phyloP scores from a whole-genome alignment of 768 basidiomycete genomes.

The Galerina sulciceps region DNA sequence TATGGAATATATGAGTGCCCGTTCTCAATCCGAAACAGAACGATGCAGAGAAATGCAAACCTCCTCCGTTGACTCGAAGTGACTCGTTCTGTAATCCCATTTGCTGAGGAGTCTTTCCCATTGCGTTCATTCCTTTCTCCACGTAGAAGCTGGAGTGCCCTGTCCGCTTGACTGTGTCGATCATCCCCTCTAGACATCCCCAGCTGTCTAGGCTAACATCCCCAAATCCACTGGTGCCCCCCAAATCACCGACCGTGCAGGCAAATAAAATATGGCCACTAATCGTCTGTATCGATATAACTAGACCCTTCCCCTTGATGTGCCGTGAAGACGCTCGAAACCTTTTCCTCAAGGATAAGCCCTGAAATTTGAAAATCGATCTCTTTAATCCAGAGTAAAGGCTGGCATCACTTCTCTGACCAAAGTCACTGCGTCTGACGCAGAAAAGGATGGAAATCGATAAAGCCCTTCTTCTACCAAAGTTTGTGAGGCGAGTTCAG shows the following conservation, averaged over 20 bases:
- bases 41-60: constrained; percentile 45
- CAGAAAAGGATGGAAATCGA: constrained; percentile 75
- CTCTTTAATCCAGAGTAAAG: neutral
- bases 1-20: constrained; percentile 28
- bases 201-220: constrained; percentile 86
- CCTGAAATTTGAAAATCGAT: constrained; percentile 31
- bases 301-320: constrained; percentile 77
- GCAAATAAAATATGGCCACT: constrained; percentile 81
- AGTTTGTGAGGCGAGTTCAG: constrained; percentile 73
- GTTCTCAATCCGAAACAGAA: neutral
- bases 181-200: constrained; percentile 78
- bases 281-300: constrained; percentile 79
- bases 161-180: constrained; percentile 76
- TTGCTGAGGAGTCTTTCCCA: constrained; percentile 77
- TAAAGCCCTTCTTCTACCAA: constrained; percentile 71
- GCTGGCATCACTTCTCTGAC: constrained; percentile 32
- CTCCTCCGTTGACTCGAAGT: constrained; percentile 73
- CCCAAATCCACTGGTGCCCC: constrained; percentile 63
- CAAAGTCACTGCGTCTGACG: constrained; percentile 80
- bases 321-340: constrained; percentile 76
- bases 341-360: constrained; percentile 81
- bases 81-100: constrained; percentile 67
- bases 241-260: constrained; percentile 84
- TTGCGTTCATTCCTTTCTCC: constrained; percentile 84
- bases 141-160: constrained; percentile 88